Conservation (phyloP, 2,329 filamentous ascomycete genomes). For the Pseudopithomyces maydicus region DNA sequence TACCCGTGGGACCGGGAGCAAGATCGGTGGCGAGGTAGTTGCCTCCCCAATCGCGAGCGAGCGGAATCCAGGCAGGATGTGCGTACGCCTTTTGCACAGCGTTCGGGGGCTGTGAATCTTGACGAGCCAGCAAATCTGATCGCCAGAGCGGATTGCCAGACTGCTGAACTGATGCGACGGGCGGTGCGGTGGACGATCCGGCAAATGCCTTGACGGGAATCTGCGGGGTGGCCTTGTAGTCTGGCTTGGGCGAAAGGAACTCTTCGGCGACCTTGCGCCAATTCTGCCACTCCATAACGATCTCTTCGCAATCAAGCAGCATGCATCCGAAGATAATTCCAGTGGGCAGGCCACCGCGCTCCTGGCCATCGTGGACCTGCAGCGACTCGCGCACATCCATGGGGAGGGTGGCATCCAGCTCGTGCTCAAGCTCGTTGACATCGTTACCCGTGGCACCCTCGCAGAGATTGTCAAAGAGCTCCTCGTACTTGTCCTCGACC, state of each 20-base stretch:
- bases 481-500: conserved; percentile 93
- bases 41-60: conserved; percentile 97
- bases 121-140: conserved; percentile 79
- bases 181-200: conserved; percentile 72
- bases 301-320: conserved; percentile 97
- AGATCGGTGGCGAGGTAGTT: conserved; percentile 96
- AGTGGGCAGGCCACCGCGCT: conserved; percentile 86
- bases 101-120: conserved; percentile 85
- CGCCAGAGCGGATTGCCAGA: conserved; percentile 74
- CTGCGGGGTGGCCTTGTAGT: conserved; percentile 63
- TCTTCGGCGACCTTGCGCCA: conserved; percentile 94
- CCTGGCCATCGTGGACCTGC: conserved; percentile 93
- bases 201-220: conserved; percentile 74
- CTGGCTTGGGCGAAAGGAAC: conserved; percentile 68
- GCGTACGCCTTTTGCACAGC: conserved; percentile 91
- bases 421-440: conserved; percentile 94
- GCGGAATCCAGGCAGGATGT: conserved; percentile 92
- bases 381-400: conserved; percentile 93
- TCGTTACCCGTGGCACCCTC: conserved; percentile 93
- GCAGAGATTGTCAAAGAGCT: conserved; percentile 90
- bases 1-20: conserved; percentile 84
- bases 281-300: conserved; percentile 96
- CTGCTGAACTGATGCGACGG: conserved; percentile 56
- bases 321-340: conserved; percentile 93
- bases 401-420: conserved; percentile 90